Conservation (phyloP, 2,329 filamentous ascomycete species). For the Penicillium sp. region DNA sequence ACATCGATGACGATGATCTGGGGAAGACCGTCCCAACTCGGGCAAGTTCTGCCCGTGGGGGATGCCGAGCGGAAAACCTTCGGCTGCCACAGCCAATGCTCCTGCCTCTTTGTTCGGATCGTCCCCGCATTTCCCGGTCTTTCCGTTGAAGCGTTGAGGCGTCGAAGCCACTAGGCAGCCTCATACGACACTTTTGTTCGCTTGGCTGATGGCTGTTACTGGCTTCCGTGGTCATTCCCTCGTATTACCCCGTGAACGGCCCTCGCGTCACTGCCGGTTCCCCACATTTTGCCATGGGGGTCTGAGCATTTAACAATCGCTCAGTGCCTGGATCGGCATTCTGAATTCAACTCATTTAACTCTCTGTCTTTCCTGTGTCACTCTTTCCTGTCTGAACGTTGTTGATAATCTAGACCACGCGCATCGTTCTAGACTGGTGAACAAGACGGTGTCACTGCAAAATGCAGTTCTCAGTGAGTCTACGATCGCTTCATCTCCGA, state of each 20-base stretch:
- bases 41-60: constrained; percentile 3
- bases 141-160: neutral
- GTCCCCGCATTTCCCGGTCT: constrained; percentile 1
- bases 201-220: constrained; percentile 2
- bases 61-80: constrained; percentile 3
- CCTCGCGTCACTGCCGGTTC: constrained; percentile 8
- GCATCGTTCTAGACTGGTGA: constrained; percentile 1
- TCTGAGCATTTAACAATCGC: constrained; percentile 1
- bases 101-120: neutral
- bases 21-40: neutral
- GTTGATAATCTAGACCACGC: neutral
- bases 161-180: neutral
- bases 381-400: neutral
- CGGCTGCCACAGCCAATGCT: neutral
- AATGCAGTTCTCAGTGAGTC: constrained; percentile 24
- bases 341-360: constrained; percentile 3
- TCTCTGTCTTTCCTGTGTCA: neutral
- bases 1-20: constrained; percentile 21
- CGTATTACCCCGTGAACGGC: constrained; percentile 5
- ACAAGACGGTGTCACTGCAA: constrained; percentile 7
- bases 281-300: constrained; percentile 13
- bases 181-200: constrained; percentile 9
- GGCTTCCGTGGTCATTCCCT: neutral
- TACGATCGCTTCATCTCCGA: neutral
- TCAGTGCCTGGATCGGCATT: constrained; percentile 17